Evolutionary conservation across 306 rosid species (phyloP), one percentile per base, ranked within the genome.

Genomic region (Rubus idaeus): DNA sequence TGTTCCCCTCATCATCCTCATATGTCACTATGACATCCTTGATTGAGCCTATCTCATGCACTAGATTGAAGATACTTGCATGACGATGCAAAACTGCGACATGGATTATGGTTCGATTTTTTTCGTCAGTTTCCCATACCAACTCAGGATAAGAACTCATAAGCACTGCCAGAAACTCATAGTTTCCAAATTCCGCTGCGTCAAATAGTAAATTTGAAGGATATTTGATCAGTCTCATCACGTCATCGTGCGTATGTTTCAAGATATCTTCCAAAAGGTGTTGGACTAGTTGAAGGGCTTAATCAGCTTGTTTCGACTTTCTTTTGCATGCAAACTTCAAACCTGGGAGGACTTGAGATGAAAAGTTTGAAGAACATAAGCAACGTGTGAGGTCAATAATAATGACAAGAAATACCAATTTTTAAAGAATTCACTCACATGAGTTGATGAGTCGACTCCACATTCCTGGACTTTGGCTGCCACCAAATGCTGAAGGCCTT

Each of bases 161-260:
- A 10, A 84, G 79, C 16, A 39, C 50, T 10, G 23, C 45, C 47
- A 84, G 26, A 52, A 83, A 79, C 57, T 83, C 82, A 58, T 47
- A 52, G 21, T 79, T 84, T 6, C 87, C 87, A n/a, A 37, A 37
- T 21, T 56, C 6, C 13, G 84, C 78, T n/a, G 82, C 87, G 4
- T 76, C 79, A 46, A 72, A 53, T 11, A 80, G 10, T 42, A 73
- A 17, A 2, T 56, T 56, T 4, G 73, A 14, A 1, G 76, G 82
- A 3, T 6, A 1, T 37, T 5, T 14, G 20, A 76, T 55, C 68
- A 84, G 21, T 3, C 18, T 1, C n/a, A 40, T 51, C 50, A 79
- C 71, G 4, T 60, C 6, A 0, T 20, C 8, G 3, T 72, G 61
- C 0, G 20, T 5, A 0, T 37, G 30, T 14, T 6, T 10, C 26